Conservation (phyloP, 768 basidiomycete genomes). For the Mycena albidolilacea region DNA sequence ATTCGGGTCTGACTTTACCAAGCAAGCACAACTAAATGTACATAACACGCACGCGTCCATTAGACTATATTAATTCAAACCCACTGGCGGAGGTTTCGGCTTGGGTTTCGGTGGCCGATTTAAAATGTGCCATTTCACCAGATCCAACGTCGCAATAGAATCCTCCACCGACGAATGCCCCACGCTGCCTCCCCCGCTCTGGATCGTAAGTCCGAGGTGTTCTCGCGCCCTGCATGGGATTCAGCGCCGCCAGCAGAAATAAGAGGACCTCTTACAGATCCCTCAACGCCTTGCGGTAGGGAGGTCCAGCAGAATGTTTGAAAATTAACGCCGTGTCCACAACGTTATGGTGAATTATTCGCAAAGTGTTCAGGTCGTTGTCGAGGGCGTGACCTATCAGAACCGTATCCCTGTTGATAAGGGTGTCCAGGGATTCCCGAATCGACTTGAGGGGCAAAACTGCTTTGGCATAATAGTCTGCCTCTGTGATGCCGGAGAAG, state of each 20-base stretch:
- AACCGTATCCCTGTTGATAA: slow-evolving; percentile 87
- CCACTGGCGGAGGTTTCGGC: slow-evolving; percentile 20
- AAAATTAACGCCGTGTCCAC: slow-evolving; percentile 93
- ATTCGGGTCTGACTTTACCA: slow-evolving; percentile 4
- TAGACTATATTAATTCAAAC: neutral
- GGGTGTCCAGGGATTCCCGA: slow-evolving; percentile 74
- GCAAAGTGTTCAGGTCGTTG: slow-evolving; percentile 92
- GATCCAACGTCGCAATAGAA: slow-evolving; percentile 88
- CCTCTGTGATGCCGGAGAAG: slow-evolving; percentile 85
- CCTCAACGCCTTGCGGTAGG: slow-evolving; percentile 85
- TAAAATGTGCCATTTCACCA: slow-evolving; percentile 88
- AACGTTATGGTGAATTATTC: slow-evolving; percentile 87
- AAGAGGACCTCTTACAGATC: slow-evolving; percentile 71
- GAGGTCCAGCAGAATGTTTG: slow-evolving; percentile 80
- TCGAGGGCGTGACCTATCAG: slow-evolving; percentile 93
- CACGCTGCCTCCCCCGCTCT: slow-evolving; percentile 77
- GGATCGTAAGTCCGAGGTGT: slow-evolving; percentile 85
- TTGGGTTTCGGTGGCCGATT: slow-evolving; percentile 29
- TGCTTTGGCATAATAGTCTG: slow-evolving; percentile 72
- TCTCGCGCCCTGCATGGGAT: slow-evolving; percentile 78
- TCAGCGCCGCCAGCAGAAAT: slow-evolving; percentile 27
- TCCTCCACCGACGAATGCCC: slow-evolving; percentile 96
- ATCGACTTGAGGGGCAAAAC: slow-evolving; percentile 76
- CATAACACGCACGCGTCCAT: slow-evolving; percentile 31
- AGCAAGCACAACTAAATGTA: slow-evolving; percentile 12